These are phyloP conservation scores for Opeltia flavorubescens DNA, from an alignment of 495 filamentous ascomycete species.

Conservation along the genomic window DNA sequence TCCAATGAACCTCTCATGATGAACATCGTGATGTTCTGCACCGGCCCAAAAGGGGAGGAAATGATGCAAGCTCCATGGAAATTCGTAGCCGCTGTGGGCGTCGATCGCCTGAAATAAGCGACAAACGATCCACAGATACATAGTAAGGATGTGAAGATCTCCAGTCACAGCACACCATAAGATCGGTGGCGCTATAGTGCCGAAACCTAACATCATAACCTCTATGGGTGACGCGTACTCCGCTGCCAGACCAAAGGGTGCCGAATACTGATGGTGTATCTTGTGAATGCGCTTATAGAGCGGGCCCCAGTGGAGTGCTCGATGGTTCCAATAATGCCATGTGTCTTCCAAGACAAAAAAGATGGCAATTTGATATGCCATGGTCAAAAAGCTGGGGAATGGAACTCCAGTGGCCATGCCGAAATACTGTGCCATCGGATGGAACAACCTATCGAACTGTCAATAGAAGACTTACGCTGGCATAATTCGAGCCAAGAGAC, in stretches of 20 bases:
- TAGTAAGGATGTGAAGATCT: conserved; percentile 86
- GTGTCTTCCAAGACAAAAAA: conserved; percentile 95
- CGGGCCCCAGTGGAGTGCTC: conserved; percentile 85
- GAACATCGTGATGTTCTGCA: conserved; percentile 87
- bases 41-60: conserved; percentile 97
- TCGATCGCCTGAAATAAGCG: conserved; percentile 97
- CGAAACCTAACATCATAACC: conserved; percentile 92
- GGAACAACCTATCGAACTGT: conserved; percentile 53
- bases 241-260: conserved; percentile 88
- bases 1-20: conserved; percentile 95
- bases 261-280: conserved; percentile 96
- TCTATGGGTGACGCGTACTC: conserved; percentile 98
- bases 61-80: conserved; percentile 90
- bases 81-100: conserved; percentile 93
- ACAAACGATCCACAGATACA: conserved; percentile 92
- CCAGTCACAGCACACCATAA: conserved; percentile 72
- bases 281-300: conserved; percentile 95
- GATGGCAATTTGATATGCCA: conserved; percentile 80
- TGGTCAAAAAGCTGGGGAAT: conserved; percentile 71
- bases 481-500: conserved; percentile 4
- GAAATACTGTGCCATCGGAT: conserved; percentile 90
- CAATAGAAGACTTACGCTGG: conserved; percentile 1
- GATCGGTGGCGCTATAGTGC: conserved; percentile 71
- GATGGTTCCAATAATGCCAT: conserved; percentile 98
- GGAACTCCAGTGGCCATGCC: conserved; percentile 81